These are phyloP conservation scores for Cyclotella atomus DNA, from an alignment of 108 stramenopile species.

Conservation along the genomic window DNA sequence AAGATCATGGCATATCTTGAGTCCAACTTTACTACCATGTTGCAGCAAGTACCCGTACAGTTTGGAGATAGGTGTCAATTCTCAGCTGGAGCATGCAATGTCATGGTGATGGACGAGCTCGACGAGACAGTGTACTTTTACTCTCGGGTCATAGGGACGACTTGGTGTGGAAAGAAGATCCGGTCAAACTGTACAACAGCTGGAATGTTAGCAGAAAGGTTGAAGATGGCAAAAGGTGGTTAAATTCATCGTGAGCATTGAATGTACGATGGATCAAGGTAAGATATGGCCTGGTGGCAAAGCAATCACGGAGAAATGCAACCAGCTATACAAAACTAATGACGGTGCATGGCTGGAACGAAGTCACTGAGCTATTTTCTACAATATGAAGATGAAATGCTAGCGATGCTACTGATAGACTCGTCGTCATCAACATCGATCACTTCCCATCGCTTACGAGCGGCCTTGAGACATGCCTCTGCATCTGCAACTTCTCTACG, in stretches of 20 bases:
- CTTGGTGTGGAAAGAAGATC: background rate
- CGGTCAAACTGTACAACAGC: background rate
- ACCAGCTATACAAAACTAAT: too few species aligned
- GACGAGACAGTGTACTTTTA: constrained; percentile 4
- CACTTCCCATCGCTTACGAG: too few species aligned
- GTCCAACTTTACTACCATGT: background rate
- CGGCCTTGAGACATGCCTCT: too few species aligned
- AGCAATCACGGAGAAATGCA: too few species aligned
- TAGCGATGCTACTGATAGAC: too few species aligned
- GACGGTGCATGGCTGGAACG: too few species aligned
- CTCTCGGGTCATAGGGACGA: background rate
- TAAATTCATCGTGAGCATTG: background rate
- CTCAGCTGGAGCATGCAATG: background rate
- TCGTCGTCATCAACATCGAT: too few species aligned
- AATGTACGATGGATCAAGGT: background rate
- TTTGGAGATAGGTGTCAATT: background rate
- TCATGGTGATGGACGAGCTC: background rate
- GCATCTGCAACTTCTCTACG: too few species aligned
- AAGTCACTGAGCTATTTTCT: too few species aligned
- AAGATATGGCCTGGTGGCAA: too few species aligned
- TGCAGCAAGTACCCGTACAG: background rate
- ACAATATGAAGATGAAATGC: too few species aligned
- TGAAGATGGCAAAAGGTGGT: background rate
- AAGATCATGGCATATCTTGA: background rate
- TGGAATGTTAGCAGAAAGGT: background rate